Percentiles rank a stretch among this genome's conserved stretches.
Conservation (phyloP, 495 filamentous ascomycete genomes). For the Tuber indicum region DNA sequence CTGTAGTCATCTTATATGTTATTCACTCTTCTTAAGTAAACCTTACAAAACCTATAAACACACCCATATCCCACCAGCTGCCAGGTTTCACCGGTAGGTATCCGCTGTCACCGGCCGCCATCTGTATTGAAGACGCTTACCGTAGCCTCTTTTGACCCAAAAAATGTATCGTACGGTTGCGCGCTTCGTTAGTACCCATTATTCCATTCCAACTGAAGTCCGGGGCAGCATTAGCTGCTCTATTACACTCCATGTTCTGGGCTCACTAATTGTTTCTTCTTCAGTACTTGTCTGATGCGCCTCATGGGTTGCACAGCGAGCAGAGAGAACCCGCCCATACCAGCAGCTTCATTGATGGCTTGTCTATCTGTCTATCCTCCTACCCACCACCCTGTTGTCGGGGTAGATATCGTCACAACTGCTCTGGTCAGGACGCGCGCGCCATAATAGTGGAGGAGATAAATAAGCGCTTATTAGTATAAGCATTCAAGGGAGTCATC, state of each 20-base stretch:
- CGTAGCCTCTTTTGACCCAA: too few relatives aligned
- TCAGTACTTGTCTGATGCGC: background rate
- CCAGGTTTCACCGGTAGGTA: too few relatives aligned
- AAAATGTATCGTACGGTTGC: background rate
- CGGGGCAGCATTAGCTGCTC: background rate
- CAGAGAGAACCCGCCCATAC: background rate
- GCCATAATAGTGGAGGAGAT: background rate
- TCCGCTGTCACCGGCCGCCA: too few relatives aligned
- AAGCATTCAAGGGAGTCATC: background rate
- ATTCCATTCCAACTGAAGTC: background rate
- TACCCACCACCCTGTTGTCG: background rate
- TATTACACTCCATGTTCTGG: background rate
- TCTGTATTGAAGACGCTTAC: too few relatives aligned
- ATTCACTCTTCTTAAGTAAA: too few relatives aligned
- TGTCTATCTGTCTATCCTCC: background rate
- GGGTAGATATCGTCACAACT: background rate
- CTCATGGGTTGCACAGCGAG: background rate
- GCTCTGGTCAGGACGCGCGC: background rate
- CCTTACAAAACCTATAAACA: too few relatives aligned
- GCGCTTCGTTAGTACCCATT: background rate
- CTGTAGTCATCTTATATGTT: too few relatives aligned
- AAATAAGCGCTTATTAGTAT: background rate
- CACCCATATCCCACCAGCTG: too few relatives aligned
- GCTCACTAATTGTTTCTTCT: background rate
- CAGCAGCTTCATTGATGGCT: background rate